These are phyloP conservation scores for Boletus rubescentipes DNA, from an alignment of 768 basidiomycete species.

Conservation along the genomic window DNA sequence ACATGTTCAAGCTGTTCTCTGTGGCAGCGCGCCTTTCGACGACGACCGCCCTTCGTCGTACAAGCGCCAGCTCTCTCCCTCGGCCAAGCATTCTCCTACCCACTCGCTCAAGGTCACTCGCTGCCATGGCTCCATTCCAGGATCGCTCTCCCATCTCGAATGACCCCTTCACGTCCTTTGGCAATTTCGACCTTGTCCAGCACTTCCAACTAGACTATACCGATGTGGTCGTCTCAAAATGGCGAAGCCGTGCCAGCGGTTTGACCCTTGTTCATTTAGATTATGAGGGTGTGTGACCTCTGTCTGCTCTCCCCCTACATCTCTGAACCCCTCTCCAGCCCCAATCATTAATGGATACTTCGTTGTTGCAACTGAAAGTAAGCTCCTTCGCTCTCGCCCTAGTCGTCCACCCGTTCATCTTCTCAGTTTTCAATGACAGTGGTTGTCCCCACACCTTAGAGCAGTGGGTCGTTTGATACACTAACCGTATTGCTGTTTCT, in stretches of 20 bases:
- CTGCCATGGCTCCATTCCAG: conserved; percentile 31
- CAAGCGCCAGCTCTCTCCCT: conserved; percentile 1
- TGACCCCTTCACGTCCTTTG: conserved; percentile 41
- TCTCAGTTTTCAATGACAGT: conserved; percentile 84
- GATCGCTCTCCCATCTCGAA: conserved; percentile 21
- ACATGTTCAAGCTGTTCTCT: conserved; percentile 33
- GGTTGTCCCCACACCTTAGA: conserved; percentile 97
- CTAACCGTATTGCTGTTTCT: neutral
- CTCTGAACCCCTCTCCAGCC: conserved; percentile 43
- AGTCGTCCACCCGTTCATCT: neutral
- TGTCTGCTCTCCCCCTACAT: neutral
- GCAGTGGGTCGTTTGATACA: conserved; percentile 56
- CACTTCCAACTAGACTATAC: conserved; percentile 73
- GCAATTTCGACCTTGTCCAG: conserved; percentile 84
- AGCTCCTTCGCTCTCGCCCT: conserved; percentile 17
- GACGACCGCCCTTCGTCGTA: conserved; percentile 16
- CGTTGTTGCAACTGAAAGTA: conserved; percentile 88
- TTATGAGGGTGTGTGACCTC: conserved; percentile 67
- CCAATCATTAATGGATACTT: conserved; percentile 92
- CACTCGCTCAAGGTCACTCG: conserved; percentile 12
- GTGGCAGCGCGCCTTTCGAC: conserved; percentile 15
- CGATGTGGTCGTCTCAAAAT: conserved; percentile 82
- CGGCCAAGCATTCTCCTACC: neutral
- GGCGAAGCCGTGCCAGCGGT: conserved; percentile 86
- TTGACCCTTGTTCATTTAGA: conserved; percentile 87